Conservation (phyloP, 768 basidiomycete species). For the Mycena indigotica region DNA sequence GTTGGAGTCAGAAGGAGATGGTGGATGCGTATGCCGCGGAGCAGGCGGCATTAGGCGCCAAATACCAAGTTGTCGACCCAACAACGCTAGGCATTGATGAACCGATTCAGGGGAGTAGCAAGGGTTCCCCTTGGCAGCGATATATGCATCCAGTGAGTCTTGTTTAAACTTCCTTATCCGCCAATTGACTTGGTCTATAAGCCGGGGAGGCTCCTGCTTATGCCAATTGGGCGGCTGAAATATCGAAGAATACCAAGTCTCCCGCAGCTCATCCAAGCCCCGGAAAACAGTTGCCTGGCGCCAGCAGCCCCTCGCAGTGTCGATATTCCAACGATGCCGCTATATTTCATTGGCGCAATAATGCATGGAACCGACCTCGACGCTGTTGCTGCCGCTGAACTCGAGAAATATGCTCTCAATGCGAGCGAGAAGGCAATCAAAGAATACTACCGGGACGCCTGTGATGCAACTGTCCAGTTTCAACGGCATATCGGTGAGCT, state of each 20-base stretch:
- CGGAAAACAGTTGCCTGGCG: neutral
- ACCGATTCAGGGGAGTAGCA: neutral
- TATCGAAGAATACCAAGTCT: constrained; percentile 6
- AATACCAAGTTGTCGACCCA: constrained; percentile 21
- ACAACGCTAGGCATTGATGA: constrained; percentile 9
- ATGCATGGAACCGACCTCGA: constrained; percentile 22
- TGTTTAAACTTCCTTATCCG: no score
- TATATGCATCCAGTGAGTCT: constrained; percentile 18
- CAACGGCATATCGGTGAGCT: constrained; percentile 10
- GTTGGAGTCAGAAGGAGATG: constrained; percentile 20
- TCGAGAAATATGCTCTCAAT: constrained; percentile 16
- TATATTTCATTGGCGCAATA: constrained; percentile 19
- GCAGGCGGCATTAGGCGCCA: constrained; percentile 14
- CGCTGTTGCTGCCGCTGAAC: constrained; percentile 13
- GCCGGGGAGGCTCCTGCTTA: constrained; percentile 12
- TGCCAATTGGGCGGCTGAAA: constrained; percentile 16
- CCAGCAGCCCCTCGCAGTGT: neutral
- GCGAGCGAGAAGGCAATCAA: constrained; percentile 20
- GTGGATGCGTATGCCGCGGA: constrained; percentile 15
- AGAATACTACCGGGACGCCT: constrained; percentile 21
- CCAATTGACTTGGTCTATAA: no score
- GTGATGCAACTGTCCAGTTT: constrained; percentile 20
- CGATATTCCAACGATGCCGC: constrained; percentile 18
- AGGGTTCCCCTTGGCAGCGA: neutral
- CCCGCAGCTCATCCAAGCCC: constrained; percentile 6